Percentiles rank a stretch among this genome's conserved stretches.
These are phyloP conservation scores for Annulohypoxylon nitens DNA, from an alignment of 495 filamentous ascomycete genomes.

Conservation along the genomic window DNA sequence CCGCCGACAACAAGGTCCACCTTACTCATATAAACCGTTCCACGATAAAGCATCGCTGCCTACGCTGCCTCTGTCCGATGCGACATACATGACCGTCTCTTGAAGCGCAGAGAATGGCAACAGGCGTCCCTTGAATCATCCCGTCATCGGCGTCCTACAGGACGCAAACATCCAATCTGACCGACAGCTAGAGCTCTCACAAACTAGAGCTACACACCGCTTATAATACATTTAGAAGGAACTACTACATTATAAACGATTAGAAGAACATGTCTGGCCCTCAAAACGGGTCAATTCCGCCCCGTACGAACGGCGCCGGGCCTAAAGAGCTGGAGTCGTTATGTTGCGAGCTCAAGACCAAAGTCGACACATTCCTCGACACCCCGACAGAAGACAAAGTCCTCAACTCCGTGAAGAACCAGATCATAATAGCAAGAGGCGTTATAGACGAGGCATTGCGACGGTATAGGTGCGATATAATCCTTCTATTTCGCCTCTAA, in stretches of 20 bases:
- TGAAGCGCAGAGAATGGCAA: slow-evolving; percentile 30
- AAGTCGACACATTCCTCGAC: slow-evolving; percentile 77
- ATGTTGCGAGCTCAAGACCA: slow-evolving; percentile 71
- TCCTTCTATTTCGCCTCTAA: neutral
- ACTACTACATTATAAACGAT: neutral
- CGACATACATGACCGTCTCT: slow-evolving; percentile 1
- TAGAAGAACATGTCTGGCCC: slow-evolving; percentile 16
- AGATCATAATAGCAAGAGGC: slow-evolving; percentile 75
- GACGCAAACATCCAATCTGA: neutral
- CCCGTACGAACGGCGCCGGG: slow-evolving; percentile 26
- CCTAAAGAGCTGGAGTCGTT: slow-evolving; percentile 33
- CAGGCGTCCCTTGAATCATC: slow-evolving; percentile 15
- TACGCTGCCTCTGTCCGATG: neutral
- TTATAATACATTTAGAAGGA: neutral
- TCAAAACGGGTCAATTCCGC: slow-evolving; percentile 28
- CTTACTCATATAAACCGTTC: slow-evolving; percentile 35
- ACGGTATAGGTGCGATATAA: slow-evolving; percentile 70
- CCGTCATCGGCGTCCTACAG: slow-evolving; percentile 5
- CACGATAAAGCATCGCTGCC: slow-evolving; percentile 5
- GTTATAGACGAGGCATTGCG: slow-evolving; percentile 79
- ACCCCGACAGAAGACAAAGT: slow-evolving; percentile 68
- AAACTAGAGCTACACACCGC: neutral
- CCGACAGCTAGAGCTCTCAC: neutral
- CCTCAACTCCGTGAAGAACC: slow-evolving; percentile 75
- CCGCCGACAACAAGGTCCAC: slow-evolving; percentile 26